Base-by-base conservation (phyloP, 2,329 filamentous ascomycete species). In the Alternaria gaisen region DNA sequence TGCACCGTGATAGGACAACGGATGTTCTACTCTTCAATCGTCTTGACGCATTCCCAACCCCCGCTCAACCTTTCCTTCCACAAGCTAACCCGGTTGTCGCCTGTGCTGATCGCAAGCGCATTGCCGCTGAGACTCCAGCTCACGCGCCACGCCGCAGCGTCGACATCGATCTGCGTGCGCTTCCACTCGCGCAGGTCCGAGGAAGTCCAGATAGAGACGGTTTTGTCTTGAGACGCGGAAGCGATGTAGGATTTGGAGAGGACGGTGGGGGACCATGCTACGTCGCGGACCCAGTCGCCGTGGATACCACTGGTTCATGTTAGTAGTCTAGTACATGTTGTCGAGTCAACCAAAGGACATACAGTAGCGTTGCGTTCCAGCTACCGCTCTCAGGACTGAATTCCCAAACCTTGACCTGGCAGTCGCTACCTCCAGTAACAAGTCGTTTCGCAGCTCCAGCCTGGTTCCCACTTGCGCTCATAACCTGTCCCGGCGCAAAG, bases 51-150 rank as follows among this genome's bases (percentile, higher is more conserved):
- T 81, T 98, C 94, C 95, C 95, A 99, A 77, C 97, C 92, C 56
- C 95, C 95, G 78, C 91, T 91, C 71, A 99, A 83, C 78, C 97
- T 97, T 86, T 99, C 95, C 86, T 98, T 99, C 94, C 94, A 99
- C 79, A 99, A 81, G 55, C 91, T 96, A 57, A 99, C 94, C 83
- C 96, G 94, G 85, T 99, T 99, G 81, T 99, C 94, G 26, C 91
- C 92, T 40, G 93, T 93, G 76, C 91, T 95, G 64, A 97, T 93
- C 10, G 95, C 95, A 72, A 99, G 85, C 20, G 98, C 94, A 78
- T 99, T 99, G 53, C 95, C 95, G 79, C 93, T 97, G 76, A 98
- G 84, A 72, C 93, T 97, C 95, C 95, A 99, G 85, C 93, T 97
- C 46, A 97, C 95, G 57, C 95, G 89, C 95, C 95, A 99, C 60